Conservation (phyloP, 495 filamentous ascomycete species). For the Trichoderma erinaceum region DNA sequence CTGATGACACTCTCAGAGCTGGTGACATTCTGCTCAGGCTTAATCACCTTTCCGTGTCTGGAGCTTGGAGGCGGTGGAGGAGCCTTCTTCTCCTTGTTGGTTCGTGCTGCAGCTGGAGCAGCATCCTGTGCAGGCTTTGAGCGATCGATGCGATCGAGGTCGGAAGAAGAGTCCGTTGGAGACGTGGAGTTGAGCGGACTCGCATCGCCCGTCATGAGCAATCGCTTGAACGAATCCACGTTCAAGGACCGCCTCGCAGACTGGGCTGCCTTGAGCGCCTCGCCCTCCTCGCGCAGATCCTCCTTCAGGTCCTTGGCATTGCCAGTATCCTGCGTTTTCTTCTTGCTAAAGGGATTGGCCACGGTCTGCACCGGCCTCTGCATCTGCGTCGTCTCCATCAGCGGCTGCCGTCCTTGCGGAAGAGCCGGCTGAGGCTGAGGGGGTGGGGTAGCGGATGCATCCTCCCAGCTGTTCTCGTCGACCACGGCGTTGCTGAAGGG, state of each 20-base stretch:
- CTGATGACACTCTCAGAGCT: neutral
- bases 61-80: slow-evolving; percentile 55
- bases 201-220: slow-evolving; percentile 54
- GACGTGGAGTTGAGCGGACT: slow-evolving; percentile 22
- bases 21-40: slow-evolving; percentile 25
- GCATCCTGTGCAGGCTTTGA: neutral
- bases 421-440: slow-evolving; percentile 1
- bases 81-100: slow-evolving; percentile 31
- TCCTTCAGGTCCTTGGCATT: neutral
- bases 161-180: slow-evolving; percentile 16
- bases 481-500: slow-evolving; percentile 22
- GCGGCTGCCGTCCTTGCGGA: slow-evolving; percentile 10
- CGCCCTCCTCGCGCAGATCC: slow-evolving; percentile 17
- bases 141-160: neutral
- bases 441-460: slow-evolving; percentile 12
- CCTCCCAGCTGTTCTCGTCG: slow-evolving; percentile 21
- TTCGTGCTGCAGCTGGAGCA: neutral
- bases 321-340: slow-evolving; percentile 37
- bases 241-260: slow-evolving; percentile 43
- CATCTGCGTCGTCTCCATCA: slow-evolving; percentile 4
- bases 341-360: slow-evolving; percentile 44
- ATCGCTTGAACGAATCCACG: slow-evolving; percentile 55
- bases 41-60: slow-evolving; percentile 65
- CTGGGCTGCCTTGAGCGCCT: slow-evolving; percentile 19
- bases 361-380: slow-evolving; percentile 25